Percentiles rank a stretch among this genome's conserved stretches.
phyloP scores from a whole-genome alignment of 306 rosid species.

The Prunus mongolica region DNA sequence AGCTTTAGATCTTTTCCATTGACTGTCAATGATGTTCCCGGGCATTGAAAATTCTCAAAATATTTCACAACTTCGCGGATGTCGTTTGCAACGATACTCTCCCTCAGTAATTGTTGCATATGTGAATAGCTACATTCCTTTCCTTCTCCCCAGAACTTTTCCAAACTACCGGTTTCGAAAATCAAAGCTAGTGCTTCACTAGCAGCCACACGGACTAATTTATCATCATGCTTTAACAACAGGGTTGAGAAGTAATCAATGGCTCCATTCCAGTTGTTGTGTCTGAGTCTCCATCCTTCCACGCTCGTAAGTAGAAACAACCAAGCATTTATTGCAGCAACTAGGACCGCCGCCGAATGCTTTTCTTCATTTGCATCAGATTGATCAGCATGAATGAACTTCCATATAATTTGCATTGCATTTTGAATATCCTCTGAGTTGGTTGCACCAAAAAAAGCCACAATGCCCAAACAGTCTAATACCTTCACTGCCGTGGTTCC shows the following conservation, averaged over 20 bases:
- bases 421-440: too few species aligned
- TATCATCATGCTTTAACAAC: conserved; percentile 18
- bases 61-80: neutral
- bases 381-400: too few species aligned
- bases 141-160: conserved; percentile 22
- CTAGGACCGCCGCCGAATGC: too few species aligned
- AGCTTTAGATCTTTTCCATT: conserved; percentile 10
- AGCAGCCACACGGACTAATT: conserved; percentile 9
- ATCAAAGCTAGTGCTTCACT: conserved; percentile 29
- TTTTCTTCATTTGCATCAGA: too few species aligned
- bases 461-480: too few species aligned
- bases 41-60: conserved; percentile 12
- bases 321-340: too few species aligned
- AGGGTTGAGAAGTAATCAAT: conserved; percentile 9
- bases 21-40: neutral
- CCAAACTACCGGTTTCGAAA: conserved; percentile 11
- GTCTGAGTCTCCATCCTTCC: too few species aligned
- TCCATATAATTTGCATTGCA: too few species aligned
- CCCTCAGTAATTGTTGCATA: neutral
- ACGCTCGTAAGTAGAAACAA: too few species aligned
- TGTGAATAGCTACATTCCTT: neutral
- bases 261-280: conserved; percentile 7
- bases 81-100: neutral
- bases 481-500: neutral
- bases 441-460: too few species aligned